Conservation (phyloP, 2,329 filamentous ascomycete genomes). For the Penicillium palitans region DNA sequence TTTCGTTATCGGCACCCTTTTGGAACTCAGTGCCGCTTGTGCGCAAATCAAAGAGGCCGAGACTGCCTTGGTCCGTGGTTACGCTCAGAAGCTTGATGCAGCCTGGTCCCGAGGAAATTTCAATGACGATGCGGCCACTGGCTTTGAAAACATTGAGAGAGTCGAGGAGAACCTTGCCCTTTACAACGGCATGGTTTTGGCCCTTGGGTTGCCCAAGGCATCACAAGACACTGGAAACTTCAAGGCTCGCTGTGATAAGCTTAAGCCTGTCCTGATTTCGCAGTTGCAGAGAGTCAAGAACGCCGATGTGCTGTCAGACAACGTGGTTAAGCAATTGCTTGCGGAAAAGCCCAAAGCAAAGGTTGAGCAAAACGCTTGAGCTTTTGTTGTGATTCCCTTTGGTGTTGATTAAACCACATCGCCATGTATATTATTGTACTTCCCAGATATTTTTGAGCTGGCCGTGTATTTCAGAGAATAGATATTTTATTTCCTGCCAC, state of each 20-base stretch:
- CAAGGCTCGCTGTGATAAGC: neutral
- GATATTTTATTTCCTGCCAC: conserved; percentile 10
- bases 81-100: conserved; percentile 40
- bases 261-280: neutral
- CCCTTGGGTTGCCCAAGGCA: conserved; percentile 21
- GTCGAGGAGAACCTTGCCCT: conserved; percentile 40
- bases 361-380: neutral
- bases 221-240: neutral
- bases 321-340: conserved; percentile 29
- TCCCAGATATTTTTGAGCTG: conserved; percentile 20
- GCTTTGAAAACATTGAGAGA: conserved; percentile 20
- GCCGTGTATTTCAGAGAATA: conserved; percentile 23
- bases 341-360: neutral
- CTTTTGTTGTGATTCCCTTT: neutral
- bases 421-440: conserved; percentile 26
- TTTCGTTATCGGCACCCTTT: conserved; percentile 44
- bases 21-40: conserved; percentile 49
- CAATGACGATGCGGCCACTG: conserved; percentile 13
- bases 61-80: conserved; percentile 42
- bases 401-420: conserved; percentile 9
- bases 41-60: conserved; percentile 44
- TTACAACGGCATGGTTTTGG: conserved; percentile 44
- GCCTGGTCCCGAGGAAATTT: conserved; percentile 34
- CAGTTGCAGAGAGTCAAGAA: conserved; percentile 47
- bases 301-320: neutral